Evolutionary conservation across 78 protist species (phyloP).

Genomic region (Fonticula alba): DNA sequence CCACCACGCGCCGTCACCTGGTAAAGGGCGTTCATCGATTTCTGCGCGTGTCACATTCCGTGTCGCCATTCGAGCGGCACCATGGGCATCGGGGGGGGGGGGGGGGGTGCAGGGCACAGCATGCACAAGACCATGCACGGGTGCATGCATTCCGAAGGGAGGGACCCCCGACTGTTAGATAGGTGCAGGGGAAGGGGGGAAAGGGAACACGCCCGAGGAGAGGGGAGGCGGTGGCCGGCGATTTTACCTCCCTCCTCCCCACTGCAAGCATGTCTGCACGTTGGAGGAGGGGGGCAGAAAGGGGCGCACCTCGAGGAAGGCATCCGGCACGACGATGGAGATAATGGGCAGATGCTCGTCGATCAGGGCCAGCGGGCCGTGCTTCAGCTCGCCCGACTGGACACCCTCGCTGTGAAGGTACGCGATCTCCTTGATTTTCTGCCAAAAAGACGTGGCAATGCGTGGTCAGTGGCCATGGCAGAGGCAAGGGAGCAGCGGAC

Average conservation of each 20-base stretch:
- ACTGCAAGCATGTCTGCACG: background rate
- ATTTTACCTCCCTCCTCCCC: background rate
- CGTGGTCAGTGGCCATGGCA: no score
- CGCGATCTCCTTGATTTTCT: constrained; percentile 71
- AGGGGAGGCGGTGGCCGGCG: background rate
- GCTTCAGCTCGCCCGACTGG: constrained; percentile 88
- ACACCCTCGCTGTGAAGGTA: constrained; percentile 88
- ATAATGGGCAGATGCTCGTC: constrained; percentile 62
- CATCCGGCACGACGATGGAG: constrained; percentile 35
- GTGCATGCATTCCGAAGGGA: background rate
- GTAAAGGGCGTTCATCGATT: constrained; percentile 21
- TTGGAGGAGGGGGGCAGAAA: background rate
- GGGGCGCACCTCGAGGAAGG: no score
- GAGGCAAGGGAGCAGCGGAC: background rate
- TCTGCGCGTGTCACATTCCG: constrained; percentile 1
- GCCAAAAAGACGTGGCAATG: no score
- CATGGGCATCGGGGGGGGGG: no score
- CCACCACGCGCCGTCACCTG: constrained; percentile 45
- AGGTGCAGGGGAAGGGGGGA: background rate
- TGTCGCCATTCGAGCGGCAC: background rate
- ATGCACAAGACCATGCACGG: no score
- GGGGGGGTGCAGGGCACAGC: no score
- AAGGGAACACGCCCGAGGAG: background rate
- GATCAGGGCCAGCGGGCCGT: constrained; percentile 91
- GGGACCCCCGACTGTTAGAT: background rate